phyloP scores from a whole-genome alignment of 192 early-diverging fungal genomes.

The Bifiguratus adelaidae region DNA sequence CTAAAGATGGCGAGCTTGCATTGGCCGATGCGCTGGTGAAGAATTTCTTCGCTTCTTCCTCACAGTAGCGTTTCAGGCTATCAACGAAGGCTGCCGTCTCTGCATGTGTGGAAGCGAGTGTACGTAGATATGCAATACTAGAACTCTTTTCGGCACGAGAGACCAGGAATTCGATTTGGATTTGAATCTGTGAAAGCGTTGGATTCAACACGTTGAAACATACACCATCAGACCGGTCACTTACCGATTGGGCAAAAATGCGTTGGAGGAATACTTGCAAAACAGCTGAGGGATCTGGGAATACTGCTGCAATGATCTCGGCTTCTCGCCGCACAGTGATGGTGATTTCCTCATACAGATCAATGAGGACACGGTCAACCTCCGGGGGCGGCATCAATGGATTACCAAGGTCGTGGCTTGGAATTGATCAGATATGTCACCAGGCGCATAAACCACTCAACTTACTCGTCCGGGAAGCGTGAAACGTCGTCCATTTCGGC shows the following conservation, averaged over 20 bases:
- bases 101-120: slow-evolving; percentile 58
- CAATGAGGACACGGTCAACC: slow-evolving; percentile 56
- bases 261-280: slow-evolving; percentile 92
- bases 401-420: slow-evolving; percentile 34
- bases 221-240: slow-evolving; percentile 1
- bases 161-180: slow-evolving; percentile 75
- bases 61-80: slow-evolving; percentile 69
- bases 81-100: slow-evolving; percentile 63
- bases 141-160: slow-evolving; percentile 57
- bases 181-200: slow-evolving; percentile 61
- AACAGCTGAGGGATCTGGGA: slow-evolving; percentile 81
- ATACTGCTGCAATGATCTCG: slow-evolving; percentile 85
- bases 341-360: slow-evolving; percentile 78
- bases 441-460: not conserved
- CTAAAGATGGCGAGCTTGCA: slow-evolving; percentile 36
- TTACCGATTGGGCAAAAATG: slow-evolving; percentile 91
- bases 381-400: slow-evolving; percentile 43
- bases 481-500: slow-evolving; percentile 38
- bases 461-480: slow-evolving; percentile 21
- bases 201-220: not conserved
- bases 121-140: slow-evolving; percentile 70
- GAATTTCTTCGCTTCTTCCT: slow-evolving; percentile 31
- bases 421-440: not conserved
- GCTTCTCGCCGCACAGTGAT: slow-evolving; percentile 80
- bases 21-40: slow-evolving; percentile 25